phyloP scores from a whole-genome alignment of 179 eudicot species.

The Spergularia azorica region DNA sequence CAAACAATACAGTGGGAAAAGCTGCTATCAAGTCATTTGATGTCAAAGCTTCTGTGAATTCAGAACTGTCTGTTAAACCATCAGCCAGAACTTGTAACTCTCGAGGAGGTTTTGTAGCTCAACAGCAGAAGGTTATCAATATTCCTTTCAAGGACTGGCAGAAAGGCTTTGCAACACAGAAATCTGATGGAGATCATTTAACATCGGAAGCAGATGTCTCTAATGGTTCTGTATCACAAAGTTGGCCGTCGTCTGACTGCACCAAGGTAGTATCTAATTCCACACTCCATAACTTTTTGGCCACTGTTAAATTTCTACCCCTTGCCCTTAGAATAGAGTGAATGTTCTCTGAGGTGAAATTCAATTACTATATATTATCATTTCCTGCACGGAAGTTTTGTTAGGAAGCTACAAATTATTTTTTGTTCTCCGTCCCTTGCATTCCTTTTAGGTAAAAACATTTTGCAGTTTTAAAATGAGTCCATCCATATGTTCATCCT shows the following conservation, averaged over 20 bases:
- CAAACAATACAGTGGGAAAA: conserved; percentile 4
- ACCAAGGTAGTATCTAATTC: conserved; percentile 26
- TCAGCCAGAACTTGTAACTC: conserved; percentile 11
- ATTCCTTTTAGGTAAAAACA: neutral
- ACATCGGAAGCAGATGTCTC: conserved; percentile 1
- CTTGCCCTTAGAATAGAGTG: too few species aligned
- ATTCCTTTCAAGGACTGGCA: conserved; percentile 2
- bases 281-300: neutral
- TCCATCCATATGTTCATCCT: neutral
- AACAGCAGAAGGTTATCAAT: neutral
- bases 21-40: conserved; percentile 4
- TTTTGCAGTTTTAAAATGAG: neutral
- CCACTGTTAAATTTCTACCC: neutral
- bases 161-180: neutral
- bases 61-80: conserved; percentile 12
- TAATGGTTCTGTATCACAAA: conserved; percentile 15
- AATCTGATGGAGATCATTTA: conserved; percentile 7
- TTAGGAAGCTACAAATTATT: conserved; percentile 1
- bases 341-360: too few species aligned
- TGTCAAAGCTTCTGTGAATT: neutral
- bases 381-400: conserved; percentile 4
- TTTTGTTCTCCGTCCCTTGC: neutral
- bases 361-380: too few species aligned
- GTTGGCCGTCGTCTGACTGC: conserved; percentile 13
- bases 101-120: conserved; percentile 10